Percentiles rank a stretch among this genome's conserved stretches.
These are phyloP conservation scores for apple (Malus domestica) DNA, from an alignment of 306 rosid genomes.

Conservation along the genomic window DNA sequence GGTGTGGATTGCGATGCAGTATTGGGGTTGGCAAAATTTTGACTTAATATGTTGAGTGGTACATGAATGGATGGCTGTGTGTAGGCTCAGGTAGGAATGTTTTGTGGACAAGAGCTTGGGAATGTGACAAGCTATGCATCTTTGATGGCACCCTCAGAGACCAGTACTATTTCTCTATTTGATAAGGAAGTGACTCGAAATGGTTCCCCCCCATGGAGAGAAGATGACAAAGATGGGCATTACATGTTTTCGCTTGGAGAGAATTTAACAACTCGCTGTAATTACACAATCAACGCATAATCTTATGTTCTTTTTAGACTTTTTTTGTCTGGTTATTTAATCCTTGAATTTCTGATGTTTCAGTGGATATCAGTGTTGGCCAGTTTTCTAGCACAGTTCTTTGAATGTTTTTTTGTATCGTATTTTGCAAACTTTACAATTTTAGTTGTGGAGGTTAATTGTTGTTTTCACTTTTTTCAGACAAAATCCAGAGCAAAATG, in stretches of 20 bases:
- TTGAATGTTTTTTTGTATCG: not conserved
- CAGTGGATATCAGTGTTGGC: not conserved
- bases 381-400: not conserved
- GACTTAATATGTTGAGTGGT: constrained; percentile 41
- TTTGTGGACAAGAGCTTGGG: constrained; percentile 94
- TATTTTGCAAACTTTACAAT: not conserved
- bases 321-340: not conserved
- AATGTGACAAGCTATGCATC: constrained; percentile 77
- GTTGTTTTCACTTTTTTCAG: constrained; percentile 28
- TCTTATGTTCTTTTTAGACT: not conserved
- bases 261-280: constrained; percentile 99
- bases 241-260: constrained; percentile 97
- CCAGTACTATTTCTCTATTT: constrained; percentile 53
- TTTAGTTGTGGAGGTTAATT: not conserved
- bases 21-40: constrained; percentile 18
- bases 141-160: constrained; percentile 64
- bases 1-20: constrained; percentile 9
- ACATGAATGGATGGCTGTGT: constrained; percentile 86
- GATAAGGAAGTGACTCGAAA: constrained; percentile 78
- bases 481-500: constrained; percentile 83
- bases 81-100: constrained; percentile 99
- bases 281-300: constrained; percentile 26
- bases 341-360: not conserved
- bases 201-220: constrained; percentile 96
- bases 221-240: constrained; percentile 99